A percentile compares a stretch with the other conserved stretches of the same genome.
Conservation (phyloP, 2,329 filamentous ascomycete genomes). For the Aspergillus spinulosporus region DNA sequence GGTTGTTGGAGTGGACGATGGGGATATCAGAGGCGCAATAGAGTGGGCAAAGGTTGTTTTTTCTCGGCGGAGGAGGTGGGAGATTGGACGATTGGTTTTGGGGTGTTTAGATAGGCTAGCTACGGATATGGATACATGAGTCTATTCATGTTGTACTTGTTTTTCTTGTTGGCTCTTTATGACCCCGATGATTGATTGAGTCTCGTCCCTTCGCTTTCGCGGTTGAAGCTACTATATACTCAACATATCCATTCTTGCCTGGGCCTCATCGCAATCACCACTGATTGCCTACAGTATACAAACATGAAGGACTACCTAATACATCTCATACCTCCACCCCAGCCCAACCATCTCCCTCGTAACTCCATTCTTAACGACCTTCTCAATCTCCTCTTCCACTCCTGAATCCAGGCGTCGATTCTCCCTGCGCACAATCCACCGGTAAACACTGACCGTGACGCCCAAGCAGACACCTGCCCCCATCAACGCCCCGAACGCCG, state of each 20-base stretch:
- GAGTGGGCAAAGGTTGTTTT: constrained; percentile 38
- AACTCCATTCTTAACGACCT: constrained; percentile 45
- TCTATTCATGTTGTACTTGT: no score
- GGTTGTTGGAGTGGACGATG: constrained; percentile 34
- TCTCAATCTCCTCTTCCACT: constrained; percentile 37
- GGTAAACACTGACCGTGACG: constrained; percentile 39
- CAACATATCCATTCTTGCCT: no score
- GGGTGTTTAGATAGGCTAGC: constrained; percentile 27
- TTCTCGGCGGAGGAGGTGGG: constrained; percentile 30
- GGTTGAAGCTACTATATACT: no score
- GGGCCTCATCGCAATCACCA: no score
- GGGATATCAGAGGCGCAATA: constrained; percentile 28
- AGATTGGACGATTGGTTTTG: constrained; percentile 35
- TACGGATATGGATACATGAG: not conserved
- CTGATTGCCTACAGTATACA: no score
- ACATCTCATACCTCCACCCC: constrained; percentile 50
- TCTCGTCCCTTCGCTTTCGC: no score
- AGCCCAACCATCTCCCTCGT: constrained; percentile 48
- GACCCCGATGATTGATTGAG: no score
- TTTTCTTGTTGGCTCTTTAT: no score
- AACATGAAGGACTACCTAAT: constrained; percentile 24
- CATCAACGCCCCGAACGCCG: constrained; percentile 43
- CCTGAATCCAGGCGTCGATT: constrained; percentile 43
- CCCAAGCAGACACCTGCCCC: constrained; percentile 32
- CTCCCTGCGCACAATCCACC: constrained; percentile 41